Base-by-base conservation (phyloP, 495 filamentous ascomycete genomes). In the Talaromyces adpressus region DNA sequence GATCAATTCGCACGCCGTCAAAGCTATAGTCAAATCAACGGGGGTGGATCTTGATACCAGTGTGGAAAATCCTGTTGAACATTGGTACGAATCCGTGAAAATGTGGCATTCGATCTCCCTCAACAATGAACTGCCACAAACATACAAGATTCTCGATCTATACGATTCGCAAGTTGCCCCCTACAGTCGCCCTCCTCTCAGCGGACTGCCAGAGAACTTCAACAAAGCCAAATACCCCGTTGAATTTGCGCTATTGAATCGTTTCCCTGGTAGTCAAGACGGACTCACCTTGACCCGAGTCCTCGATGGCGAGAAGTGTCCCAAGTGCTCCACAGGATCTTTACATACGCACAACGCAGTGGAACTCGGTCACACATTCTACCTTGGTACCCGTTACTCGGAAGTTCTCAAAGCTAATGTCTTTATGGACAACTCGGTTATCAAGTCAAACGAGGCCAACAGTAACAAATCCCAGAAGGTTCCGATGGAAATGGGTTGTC, bases 341-440 rank as follows among this genome's bases (percentile, higher is more conserved):
- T 76, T 97, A n/a, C 82, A 76, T 20, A 77, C 87, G 6, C 85
- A 89, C 51, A 85, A 79, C 56, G 90, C 91, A 2, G 85, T 98
- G 34, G 94, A 98, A 72, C 80, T 98, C 0, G 94, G 91, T 11
- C 94, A 98, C 72, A 97, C 94, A 0, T 98, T 98, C 75, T 86
- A 93, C 72, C 87, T 98, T 2, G 93, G 93, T 18, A 93, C 90
- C 1, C 84, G 92, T 29, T 98, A 98, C 75, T 92, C 87, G 32
- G 77, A 85, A 20, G 87, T 91, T 0, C 79, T 98, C 3, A 73
- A 83, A 25, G 89, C 90, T 1, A 79, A 71, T 4, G 81, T 93
- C 8, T 73, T 77, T 6, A 70, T 76, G 6, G 75, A 76, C 41
- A 60, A 66, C 6, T 61, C 77, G 7, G 53, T 69, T 27, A 65